Evolutionary conservation across 805 yeast species (phyloP).

Genomic region (Barnettozyma populi): DNA sequence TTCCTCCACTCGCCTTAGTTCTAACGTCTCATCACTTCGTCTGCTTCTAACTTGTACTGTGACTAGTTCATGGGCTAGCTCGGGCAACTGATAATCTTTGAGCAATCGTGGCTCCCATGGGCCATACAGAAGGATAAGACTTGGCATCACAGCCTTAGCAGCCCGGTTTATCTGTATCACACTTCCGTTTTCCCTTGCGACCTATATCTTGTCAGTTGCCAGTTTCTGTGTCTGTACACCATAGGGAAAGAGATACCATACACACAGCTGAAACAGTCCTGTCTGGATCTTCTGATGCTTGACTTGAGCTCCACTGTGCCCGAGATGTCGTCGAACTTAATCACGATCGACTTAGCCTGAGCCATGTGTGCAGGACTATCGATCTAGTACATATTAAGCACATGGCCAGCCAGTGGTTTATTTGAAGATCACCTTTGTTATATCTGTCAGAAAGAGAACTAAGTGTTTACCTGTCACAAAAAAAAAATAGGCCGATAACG

Average conservation of each 20-base stretch:
- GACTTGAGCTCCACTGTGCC: neutral
- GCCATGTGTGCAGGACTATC: neutral
- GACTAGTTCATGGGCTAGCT: neutral
- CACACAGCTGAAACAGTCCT: neutral
- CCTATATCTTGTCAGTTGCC: neutral
- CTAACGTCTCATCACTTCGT: neutral
- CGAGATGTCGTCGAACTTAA: neutral
- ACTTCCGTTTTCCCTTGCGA: neutral
- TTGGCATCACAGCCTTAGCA: neutral
- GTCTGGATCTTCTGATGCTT: neutral
- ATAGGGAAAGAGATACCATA: neutral
- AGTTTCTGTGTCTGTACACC: neutral
- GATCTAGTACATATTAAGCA: no score
- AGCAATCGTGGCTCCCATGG: neutral
- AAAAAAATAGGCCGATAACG: neutral
- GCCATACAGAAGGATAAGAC: neutral
- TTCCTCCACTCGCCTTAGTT: neutral
- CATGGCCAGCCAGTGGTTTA: no score
- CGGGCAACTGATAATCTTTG: neutral
- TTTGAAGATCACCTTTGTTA: neutral
- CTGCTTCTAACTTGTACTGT: neutral
- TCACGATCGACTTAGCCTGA: neutral
- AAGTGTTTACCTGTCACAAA: no score
- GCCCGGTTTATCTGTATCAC: neutral
- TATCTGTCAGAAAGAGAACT: no score